Percentiles rank a stretch among this genome's conserved stretches.
Evolutionary conservation across 169 alveolate species (phyloP).

Genomic region (Plasmodium gallinaceum): DNA sequence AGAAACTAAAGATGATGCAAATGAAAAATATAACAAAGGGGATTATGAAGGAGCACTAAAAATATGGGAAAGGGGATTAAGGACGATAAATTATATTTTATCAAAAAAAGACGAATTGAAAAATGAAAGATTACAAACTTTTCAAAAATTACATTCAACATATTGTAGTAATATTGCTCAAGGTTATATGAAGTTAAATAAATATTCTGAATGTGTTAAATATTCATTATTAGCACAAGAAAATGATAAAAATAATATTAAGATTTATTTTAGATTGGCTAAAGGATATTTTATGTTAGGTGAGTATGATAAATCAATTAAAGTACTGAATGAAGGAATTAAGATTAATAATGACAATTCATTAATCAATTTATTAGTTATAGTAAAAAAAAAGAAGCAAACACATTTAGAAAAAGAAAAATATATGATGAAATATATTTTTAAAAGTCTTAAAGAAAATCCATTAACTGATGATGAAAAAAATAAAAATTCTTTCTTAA

Average conservation of each 20-base stretch:
- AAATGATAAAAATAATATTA: conserved; percentile 49
- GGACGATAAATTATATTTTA: conserved; percentile 57
- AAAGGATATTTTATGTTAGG: conserved; percentile 77
- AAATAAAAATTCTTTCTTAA: conserved; percentile 6
- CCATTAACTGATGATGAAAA: conserved; percentile 43
- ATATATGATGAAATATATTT: conserved; percentile 67
- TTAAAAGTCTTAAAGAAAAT: conserved; percentile 51
- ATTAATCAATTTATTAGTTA: conserved; percentile 52
- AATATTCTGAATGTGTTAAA: conserved; percentile 74
- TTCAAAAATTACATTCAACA: conserved; percentile 45
- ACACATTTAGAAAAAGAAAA: conserved; percentile 65
- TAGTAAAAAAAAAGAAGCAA: conserved; percentile 55
- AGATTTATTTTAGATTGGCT: conserved; percentile 62
- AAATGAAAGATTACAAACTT: conserved; percentile 29
- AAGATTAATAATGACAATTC: conserved; percentile 47
- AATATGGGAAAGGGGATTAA: conserved; percentile 70
- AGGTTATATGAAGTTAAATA: conserved; percentile 56
- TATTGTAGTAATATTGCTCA: conserved; percentile 76
- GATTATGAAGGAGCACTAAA: conserved; percentile 68
- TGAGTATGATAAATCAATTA: conserved; percentile 52
- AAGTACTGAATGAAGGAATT: conserved; percentile 71
- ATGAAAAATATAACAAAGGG: conserved; percentile 61
- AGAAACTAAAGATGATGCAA: conserved; percentile 71
- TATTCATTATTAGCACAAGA: conserved; percentile 67
- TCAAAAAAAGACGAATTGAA: conserved; percentile 68